Base-by-base conservation (phyloP, 2,329 filamentous ascomycete species). In the Elsinoe arachidis region DNA sequence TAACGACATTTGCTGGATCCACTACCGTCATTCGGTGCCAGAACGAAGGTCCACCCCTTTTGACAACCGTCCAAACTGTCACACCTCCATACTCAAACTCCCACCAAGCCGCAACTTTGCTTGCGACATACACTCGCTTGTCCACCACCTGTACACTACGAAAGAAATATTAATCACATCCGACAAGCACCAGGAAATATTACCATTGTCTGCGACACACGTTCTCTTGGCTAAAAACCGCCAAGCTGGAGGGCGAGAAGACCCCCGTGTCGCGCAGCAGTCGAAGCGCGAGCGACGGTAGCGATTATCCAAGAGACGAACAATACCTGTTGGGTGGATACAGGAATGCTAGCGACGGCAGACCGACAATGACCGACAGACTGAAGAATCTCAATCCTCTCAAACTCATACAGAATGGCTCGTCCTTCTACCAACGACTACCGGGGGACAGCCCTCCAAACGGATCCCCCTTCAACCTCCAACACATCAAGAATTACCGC, bases 341-440 rank as follows among this genome's bases (percentile, higher is more conserved):
- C 58, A 60, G 60, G 47, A 57, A 61, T 58, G 58, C 58, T 57
- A 58, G 56, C 17, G 60, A 60, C 35, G 38, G 56, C 23, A 15
- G 37, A 56, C 58, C 59, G 56, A 58, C 61, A 58, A 65, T 65
- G 63, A 60, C 61, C 59, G 59, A 60, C 43, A 64, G 69, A 43
- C 68, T 75, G 61, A 71, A 72, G 62, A 68, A 70, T 59, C 64
- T 74, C 61, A 75, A 76, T 60, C 74, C 75, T 21, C 67, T 74
- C 60, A 74, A 74, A 61, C 66, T 76, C 62, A 70, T 76, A 62
- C 68, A 72, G 58, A 67, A 69, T 59, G 30, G 54, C 12, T 70
- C 70, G 58, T 69, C 68, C 65, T 73, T 75, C 69, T 77, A 78
- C 67, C 74, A 77, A 63, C 72, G 72, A 64, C 63, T 78, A 57